These are phyloP conservation scores for Aspergillus neoniger DNA, from an alignment of 2,329 filamentous ascomycete genomes.

Conservation along the genomic window DNA sequence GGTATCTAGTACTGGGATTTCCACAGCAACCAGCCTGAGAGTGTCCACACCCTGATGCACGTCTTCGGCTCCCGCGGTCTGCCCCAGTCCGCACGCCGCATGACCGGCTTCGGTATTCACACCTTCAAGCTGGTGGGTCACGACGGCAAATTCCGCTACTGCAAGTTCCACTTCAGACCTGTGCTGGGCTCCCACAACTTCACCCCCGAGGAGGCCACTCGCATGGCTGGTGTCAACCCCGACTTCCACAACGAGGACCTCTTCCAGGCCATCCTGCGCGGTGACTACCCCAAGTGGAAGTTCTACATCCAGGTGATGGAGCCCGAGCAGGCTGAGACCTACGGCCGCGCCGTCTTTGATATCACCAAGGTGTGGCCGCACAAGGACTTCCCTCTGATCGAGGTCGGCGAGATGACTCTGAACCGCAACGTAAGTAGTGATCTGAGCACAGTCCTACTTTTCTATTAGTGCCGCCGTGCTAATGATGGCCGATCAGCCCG, in stretches of 20 bases:
- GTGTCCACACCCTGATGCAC: slow-evolving; percentile 61
- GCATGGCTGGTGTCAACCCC: slow-evolving; percentile 56
- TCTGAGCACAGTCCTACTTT: too few species aligned
- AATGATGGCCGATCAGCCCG: slow-evolving; percentile 26
- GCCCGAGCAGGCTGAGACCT: slow-evolving; percentile 52
- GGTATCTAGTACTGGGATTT: slow-evolving; percentile 60
- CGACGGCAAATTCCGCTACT: slow-evolving; percentile 59
- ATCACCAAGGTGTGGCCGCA: slow-evolving; percentile 59
- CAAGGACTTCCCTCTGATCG: slow-evolving; percentile 50
- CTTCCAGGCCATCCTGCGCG: slow-evolving; percentile 60
- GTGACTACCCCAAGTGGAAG: slow-evolving; percentile 60
- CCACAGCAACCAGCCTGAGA: slow-evolving; percentile 58
- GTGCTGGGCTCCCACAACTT: slow-evolving; percentile 58
- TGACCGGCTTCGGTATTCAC: slow-evolving; percentile 55
- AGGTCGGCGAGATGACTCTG: slow-evolving; percentile 54
- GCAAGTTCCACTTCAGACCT: slow-evolving; percentile 62
- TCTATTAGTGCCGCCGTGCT: not conserved
- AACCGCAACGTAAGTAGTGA: slow-evolving; percentile 48
- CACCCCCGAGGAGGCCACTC: slow-evolving; percentile 53
- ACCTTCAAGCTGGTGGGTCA: slow-evolving; percentile 34
- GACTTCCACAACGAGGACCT: slow-evolving; percentile 63
- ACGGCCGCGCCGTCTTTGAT: slow-evolving; percentile 57
- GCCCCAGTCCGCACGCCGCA: slow-evolving; percentile 39
- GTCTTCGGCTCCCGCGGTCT: slow-evolving; percentile 64
- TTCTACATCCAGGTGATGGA: slow-evolving; percentile 58